Evolutionary conservation across 495 filamentous ascomycete genomes (phyloP).

Genomic region (Lophium mytilinum): DNA sequence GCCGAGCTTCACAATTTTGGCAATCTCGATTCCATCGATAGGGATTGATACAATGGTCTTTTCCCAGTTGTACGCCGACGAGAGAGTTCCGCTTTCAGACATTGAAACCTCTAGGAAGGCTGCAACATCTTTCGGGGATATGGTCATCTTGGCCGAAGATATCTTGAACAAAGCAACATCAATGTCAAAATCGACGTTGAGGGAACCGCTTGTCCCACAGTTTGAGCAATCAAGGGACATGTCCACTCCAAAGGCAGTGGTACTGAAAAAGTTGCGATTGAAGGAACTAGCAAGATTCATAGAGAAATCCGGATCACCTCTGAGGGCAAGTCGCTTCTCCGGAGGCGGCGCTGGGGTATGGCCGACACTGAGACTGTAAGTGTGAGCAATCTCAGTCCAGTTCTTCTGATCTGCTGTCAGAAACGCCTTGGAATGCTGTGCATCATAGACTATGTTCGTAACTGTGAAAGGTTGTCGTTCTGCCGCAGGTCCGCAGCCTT

Average conservation of each 20-base stretch:
- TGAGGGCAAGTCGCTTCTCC: background rate
- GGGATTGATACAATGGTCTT: constrained; percentile 16
- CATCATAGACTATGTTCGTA: constrained; percentile 9
- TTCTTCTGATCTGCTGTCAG: constrained; percentile 3
- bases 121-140: constrained; percentile 6
- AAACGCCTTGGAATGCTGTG: constrained; percentile 1
- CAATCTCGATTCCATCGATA: constrained; percentile 12
- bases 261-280: constrained; percentile 8
- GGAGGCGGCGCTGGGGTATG: constrained; percentile 9
- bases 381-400: constrained; percentile 17
- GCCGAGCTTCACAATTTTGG: constrained; percentile 14
- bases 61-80: constrained; percentile 4
- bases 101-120: constrained; percentile 11
- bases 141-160: constrained; percentile 5
- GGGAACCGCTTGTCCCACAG: constrained; percentile 5
- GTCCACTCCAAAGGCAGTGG: background rate
- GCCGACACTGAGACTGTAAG: constrained; percentile 11
- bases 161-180: constrained; percentile 3
- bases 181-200: constrained; percentile 14
- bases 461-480: constrained; percentile 14
- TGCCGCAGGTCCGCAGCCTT: constrained; percentile 5
- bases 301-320: constrained; percentile 16
- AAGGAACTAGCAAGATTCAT: constrained; percentile 8
- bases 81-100: constrained; percentile 1
- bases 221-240: constrained; percentile 6